Percentiles rank a stretch among this genome's conserved stretches.
phyloP scores from a whole-genome alignment of 2,329 filamentous ascomycete species.

The Aspergillus tamarii region DNA sequence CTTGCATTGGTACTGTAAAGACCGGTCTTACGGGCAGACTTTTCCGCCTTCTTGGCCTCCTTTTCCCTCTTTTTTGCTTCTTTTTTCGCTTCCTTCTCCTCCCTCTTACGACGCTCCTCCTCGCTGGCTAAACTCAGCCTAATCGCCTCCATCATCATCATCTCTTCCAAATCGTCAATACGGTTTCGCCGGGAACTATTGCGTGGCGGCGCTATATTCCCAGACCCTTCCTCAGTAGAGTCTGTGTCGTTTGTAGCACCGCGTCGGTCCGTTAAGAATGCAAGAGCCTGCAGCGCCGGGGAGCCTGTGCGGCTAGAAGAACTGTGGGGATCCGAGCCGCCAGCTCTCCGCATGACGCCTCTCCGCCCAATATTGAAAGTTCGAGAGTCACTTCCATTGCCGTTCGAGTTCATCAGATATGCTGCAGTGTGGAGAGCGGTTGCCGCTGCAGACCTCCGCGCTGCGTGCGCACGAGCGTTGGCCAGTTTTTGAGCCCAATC shows the following conservation, averaged over 20 bases:
- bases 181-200: constrained; percentile 62
- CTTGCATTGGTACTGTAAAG: constrained; percentile 61
- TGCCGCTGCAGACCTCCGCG: constrained; percentile 85
- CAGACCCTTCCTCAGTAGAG: constrained; percentile 38
- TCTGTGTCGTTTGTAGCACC: constrained; percentile 37
- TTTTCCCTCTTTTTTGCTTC: constrained; percentile 85
- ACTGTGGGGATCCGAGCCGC: constrained; percentile 37
- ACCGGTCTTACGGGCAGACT: constrained; percentile 67
- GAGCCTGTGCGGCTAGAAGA: constrained; percentile 39
- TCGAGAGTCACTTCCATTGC: constrained; percentile 47
- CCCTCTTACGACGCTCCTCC: constrained; percentile 85
- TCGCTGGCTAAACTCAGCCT: constrained; percentile 87
- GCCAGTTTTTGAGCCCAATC: constrained; percentile 93
- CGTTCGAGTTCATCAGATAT: constrained; percentile 74
- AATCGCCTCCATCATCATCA: constrained; percentile 99
- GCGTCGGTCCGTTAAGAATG: constrained; percentile 51
- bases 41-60: constrained; percentile 75
- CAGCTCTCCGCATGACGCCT: constrained; percentile 48
- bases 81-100: constrained; percentile 78
- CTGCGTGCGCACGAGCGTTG: constrained; percentile 79
- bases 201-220: constrained; percentile 44
- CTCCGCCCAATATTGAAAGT: constrained; percentile 62
- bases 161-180: constrained; percentile 88
- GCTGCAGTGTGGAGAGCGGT: constrained; percentile 94
- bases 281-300: constrained; percentile 49